These are phyloP conservation scores for Monosporascus ibericus DNA, from an alignment of 2,329 filamentous ascomycete species.

Conservation along the genomic window DNA sequence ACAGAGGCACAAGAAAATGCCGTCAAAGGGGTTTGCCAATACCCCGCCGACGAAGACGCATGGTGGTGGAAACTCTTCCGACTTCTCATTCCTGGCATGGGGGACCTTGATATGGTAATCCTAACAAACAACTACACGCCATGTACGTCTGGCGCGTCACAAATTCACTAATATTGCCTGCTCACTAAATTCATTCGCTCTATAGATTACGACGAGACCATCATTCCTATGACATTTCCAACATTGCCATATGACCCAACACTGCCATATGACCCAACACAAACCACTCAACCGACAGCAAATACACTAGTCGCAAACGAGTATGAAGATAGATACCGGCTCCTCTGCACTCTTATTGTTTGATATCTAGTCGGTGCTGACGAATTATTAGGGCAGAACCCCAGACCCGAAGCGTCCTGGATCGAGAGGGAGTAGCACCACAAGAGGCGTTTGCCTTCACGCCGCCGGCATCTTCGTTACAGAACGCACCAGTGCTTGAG, in stretches of 20 bases:
- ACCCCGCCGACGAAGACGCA: neutral
- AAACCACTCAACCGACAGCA: neutral
- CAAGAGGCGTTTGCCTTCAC: too few species aligned
- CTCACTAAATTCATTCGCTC: neutral
- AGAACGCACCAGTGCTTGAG: too few species aligned
- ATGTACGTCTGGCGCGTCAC: neutral
- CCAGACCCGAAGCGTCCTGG: too few species aligned
- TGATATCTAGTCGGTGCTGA: too few species aligned
- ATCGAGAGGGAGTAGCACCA: too few species aligned
- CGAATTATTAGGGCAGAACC: too few species aligned
- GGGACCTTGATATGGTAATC: neutral
- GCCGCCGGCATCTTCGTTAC: too few species aligned
- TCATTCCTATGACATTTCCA: neutral
- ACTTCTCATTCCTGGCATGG: conserved; percentile 5
- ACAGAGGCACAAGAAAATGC: neutral
- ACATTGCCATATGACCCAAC: neutral
- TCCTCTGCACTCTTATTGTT: too few species aligned
- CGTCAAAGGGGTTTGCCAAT: neutral
- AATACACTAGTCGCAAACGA: too few species aligned
- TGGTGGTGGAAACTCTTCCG: conserved; percentile 9
- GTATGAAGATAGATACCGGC: too few species aligned
- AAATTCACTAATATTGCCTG: neutral
- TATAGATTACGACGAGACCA: neutral
- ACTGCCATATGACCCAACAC: neutral
- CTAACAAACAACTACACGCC: neutral